Conservation (phyloP, 1,139 yeast genomes). For the Meyerozyma carpophila region DNA sequence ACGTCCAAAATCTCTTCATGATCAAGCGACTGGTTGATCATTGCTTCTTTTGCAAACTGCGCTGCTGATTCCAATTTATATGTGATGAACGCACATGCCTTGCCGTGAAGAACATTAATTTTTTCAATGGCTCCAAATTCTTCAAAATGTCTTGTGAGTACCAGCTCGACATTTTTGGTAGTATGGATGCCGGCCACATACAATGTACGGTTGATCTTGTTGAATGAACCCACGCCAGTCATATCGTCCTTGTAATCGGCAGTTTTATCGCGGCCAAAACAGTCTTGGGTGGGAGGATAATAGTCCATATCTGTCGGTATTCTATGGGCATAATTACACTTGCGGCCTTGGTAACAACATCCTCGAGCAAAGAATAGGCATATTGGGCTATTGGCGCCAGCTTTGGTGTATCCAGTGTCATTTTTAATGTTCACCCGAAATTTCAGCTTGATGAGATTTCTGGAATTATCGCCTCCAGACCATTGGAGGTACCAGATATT, state of each 20-base stretch:
- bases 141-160: conserved; percentile 46
- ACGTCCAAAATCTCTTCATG: conserved; percentile 63
- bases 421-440: conserved; percentile 52
- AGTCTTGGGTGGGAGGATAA: conserved; percentile 65
- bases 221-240: conserved; percentile 91
- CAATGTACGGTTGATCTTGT: conserved; percentile 61
- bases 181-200: conserved; percentile 66
- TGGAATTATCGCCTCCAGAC: conserved; percentile 62
- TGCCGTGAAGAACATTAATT: conserved; percentile 53
- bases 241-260: conserved; percentile 84
- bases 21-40: conserved; percentile 71
- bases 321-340: conserved; percentile 75
- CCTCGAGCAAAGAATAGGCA: conserved; percentile 91
- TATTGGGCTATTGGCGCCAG: conserved; percentile 45
- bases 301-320: conserved; percentile 53
- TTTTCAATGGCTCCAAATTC: conserved; percentile 79
- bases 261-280: conserved; percentile 89
- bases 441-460: conserved; percentile 27
- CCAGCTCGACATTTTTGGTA: conserved; percentile 22
- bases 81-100: conserved; percentile 77
- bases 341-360: conserved; percentile 70
- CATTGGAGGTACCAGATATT: conserved; percentile 88
- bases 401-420: conserved; percentile 77
- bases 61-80: conserved; percentile 67
- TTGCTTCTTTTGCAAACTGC: conserved; percentile 92